These are phyloP conservation scores for Sordaria brevicollis DNA, from an alignment of 495 filamentous ascomycete genomes.

Conservation along the genomic window DNA sequence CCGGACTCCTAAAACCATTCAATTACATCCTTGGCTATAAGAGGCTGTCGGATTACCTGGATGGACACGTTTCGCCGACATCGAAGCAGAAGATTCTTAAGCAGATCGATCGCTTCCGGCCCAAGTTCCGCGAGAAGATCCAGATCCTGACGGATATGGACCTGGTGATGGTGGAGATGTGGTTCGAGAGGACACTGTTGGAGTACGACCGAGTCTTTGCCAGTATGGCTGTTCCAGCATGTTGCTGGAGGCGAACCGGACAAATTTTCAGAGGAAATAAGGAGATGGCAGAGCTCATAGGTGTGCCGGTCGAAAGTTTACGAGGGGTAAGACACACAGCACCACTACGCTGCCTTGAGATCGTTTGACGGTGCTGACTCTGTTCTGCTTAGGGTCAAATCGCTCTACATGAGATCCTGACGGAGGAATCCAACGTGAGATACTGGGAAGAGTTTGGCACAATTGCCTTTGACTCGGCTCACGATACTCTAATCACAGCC, in stretches of 20 bases:
- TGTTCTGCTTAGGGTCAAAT: conserved; percentile 63
- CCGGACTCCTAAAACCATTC: conserved; percentile 88
- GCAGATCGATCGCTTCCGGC: conserved; percentile 84
- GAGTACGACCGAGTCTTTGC: conserved; percentile 98
- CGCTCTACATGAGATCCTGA: conserved; percentile 89
- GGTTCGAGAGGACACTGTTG: conserved; percentile 91
- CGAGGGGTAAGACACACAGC: conserved; percentile 60
- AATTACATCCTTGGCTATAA: conserved; percentile 97
- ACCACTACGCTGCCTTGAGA: background rate
- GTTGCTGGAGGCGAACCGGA: conserved; percentile 92
- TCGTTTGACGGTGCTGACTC: background rate
- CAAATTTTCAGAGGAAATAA: conserved; percentile 98
- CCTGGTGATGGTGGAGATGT: conserved; percentile 91
- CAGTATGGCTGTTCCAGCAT: conserved; percentile 96
- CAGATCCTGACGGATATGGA: conserved; percentile 85
- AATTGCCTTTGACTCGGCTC: conserved; percentile 94
- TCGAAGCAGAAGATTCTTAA: conserved; percentile 82
- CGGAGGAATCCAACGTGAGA: conserved; percentile 84
- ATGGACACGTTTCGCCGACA: conserved; percentile 63
- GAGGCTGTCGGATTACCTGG: conserved; percentile 79
- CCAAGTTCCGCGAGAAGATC: conserved; percentile 92
- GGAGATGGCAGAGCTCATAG: conserved; percentile 95
- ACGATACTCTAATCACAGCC: conserved; percentile 93
- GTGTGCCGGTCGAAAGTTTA: conserved; percentile 81
- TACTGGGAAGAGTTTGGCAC: conserved; percentile 99